Percentiles rank a stretch among this genome's conserved stretches.
phyloP scores from a whole-genome alignment of 768 basidiomycete genomes.

The Boletus sensibilis region DNA sequence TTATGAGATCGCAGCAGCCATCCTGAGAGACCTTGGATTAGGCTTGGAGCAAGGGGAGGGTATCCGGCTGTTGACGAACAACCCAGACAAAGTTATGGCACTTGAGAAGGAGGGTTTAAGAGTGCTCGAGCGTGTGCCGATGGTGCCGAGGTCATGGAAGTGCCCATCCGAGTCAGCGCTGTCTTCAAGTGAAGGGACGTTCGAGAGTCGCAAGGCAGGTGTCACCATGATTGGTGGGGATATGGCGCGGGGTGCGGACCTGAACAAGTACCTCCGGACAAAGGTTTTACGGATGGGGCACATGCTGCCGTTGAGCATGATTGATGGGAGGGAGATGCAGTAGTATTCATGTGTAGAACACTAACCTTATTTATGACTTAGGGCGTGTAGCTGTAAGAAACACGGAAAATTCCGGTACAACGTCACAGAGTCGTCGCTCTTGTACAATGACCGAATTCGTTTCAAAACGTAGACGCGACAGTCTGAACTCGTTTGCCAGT shows the following conservation, averaged over 20 bases:
- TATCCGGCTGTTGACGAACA: slow-evolving; percentile 89
- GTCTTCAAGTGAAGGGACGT: not conserved
- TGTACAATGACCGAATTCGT: too few species aligned
- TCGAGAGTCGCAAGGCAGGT: slow-evolving; percentile 47
- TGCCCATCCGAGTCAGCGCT: slow-evolving; percentile 20
- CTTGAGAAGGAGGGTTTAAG: slow-evolving; percentile 77
- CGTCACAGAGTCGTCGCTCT: too few species aligned
- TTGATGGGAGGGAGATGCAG: slow-evolving; percentile 6
- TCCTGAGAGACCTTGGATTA: slow-evolving; percentile 83
- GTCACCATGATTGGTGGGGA: slow-evolving; percentile 82
- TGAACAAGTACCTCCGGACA: slow-evolving; percentile 93
- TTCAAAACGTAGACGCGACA: not conserved
- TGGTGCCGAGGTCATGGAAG: slow-evolving; percentile 91
- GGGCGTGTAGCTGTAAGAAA: too few species aligned
- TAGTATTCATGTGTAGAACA: not conserved
- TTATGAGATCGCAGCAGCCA: slow-evolving; percentile 89
- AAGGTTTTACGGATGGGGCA: slow-evolving; percentile 99
- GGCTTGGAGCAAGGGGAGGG: slow-evolving; percentile 54
- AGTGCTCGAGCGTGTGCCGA: slow-evolving; percentile 83
- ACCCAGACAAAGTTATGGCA: slow-evolving; percentile 94
- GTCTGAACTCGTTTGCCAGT: not conserved
- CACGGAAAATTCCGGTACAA: too few species aligned
- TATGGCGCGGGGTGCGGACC: slow-evolving; percentile 73
- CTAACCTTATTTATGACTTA: too few species aligned
- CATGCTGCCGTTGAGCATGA: slow-evolving; percentile 58